phyloP scores from a whole-genome alignment of 306 rosid species.

The Pterocarpus santalinus region DNA sequence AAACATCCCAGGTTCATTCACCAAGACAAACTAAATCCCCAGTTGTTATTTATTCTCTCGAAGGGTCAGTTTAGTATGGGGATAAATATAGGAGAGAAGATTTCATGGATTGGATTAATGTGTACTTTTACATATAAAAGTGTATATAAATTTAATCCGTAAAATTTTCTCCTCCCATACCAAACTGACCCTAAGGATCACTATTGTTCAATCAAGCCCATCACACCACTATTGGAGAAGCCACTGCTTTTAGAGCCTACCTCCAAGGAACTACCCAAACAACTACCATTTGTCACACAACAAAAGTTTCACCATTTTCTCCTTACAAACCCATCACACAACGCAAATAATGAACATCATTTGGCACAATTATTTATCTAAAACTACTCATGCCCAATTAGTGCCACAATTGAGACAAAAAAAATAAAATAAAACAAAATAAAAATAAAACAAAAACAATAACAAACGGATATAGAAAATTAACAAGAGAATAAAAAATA shows the following conservation, averaged over 20 bases:
- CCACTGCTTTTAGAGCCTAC: neutral
- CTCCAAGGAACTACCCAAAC: neutral
- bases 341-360: neutral
- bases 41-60: neutral
- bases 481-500: neutral
- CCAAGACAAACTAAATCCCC: neutral
- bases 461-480: conserved; percentile 1
- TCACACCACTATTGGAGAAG: neutral
- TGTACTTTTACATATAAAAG: too few relatives aligned
- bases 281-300: neutral
- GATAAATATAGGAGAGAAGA: too few relatives aligned
- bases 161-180: too few relatives aligned
- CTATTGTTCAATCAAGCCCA: neutral
- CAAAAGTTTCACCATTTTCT: conserved; percentile 14
- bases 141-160: too few relatives aligned
- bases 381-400: conserved; percentile 3
- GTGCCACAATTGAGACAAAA: neutral
- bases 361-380: neutral
- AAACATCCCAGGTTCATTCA: neutral
- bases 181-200: neutral
- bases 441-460: neutral
- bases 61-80: too few relatives aligned
- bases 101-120: too few relatives aligned
- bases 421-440: neutral
- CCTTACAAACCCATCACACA: conserved; percentile 9